Base-by-base conservation (phyloP, 306 rosid species). In the Dryas alaskensis region DNA sequence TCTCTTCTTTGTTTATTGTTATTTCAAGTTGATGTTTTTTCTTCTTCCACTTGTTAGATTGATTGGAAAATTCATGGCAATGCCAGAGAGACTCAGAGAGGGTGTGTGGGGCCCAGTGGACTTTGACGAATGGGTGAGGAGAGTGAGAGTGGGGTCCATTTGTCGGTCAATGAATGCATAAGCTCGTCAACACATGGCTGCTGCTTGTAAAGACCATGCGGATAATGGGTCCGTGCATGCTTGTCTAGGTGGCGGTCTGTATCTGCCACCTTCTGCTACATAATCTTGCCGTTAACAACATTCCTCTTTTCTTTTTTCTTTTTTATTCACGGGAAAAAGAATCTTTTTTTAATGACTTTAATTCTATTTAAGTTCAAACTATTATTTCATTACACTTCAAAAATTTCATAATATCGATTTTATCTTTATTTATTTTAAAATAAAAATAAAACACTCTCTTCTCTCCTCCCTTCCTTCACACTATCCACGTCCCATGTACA, bases 141-240 rank as follows among this genome's bases (percentile, higher is more conserved):
- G 37, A 31, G 37, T 31, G 37, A 31, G 37, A 31, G 37, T 46
- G 66, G 78, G 78, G 70, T 8, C 79, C 70, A 13, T 13, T 13
- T 3, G 37, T 39, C 27, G 75, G 75, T 67, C 76, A 74, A 37
- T 43, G 40, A 10, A 39, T 42, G 67, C 19, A 14, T 17, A 12
- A 31, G 4, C 2, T 19, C 42, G 81, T 73, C 82, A 57, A 79
- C 58, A 65, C 69, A 47, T 51, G 71, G 71, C 66, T 52, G 52
- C 48, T 43, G 31, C 40, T 44, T 10, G 70, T 66, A 31, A 60
- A 31, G 75, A 51, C 40, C 59, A 44, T 8, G 39, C 0, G 69
- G 46, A 10, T 50, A 13, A 0, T 7, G 25, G 76, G 40, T 25
- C 76, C 45, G 51, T 1, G 19, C 57, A 48, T 42, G 61, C 2